Conservation (phyloP, 805 yeast genomes). For the Candida tibetensis region DNA sequence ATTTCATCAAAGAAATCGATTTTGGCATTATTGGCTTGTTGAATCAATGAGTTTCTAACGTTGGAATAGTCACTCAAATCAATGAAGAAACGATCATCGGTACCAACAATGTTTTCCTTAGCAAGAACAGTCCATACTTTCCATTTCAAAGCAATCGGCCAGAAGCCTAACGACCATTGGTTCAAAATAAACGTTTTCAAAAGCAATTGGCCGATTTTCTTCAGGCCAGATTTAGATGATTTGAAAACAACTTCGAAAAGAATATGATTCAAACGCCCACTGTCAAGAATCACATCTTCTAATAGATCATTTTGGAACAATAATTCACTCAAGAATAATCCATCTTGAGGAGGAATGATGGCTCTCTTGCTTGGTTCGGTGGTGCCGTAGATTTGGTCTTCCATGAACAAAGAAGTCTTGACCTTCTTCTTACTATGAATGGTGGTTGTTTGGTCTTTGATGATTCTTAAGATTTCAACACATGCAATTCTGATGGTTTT, state of each 20-base stretch:
- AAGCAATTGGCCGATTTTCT: constrained; percentile 54
- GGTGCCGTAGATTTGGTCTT: constrained; percentile 57
- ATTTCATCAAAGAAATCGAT: constrained; percentile 48
- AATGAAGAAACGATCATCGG: constrained; percentile 29
- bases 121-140: constrained; percentile 35
- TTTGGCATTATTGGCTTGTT: constrained; percentile 46
- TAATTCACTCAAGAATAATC: constrained; percentile 35
- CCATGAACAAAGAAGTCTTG: constrained; percentile 41
- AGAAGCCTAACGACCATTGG: constrained; percentile 49
- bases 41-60: constrained; percentile 45
- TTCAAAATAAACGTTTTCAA: constrained; percentile 62
- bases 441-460: constrained; percentile 34
- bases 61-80: constrained; percentile 28
- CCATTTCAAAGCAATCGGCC: constrained; percentile 48
- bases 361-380: constrained; percentile 45
- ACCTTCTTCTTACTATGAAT: constrained; percentile 32
- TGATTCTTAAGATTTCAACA: constrained; percentile 17
- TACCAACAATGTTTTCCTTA: constrained; percentile 20
- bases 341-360: constrained; percentile 64
- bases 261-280: constrained; percentile 20
- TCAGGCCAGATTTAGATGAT: constrained; percentile 42
- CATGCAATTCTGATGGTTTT: constrained; percentile 46
- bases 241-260: constrained; percentile 36
- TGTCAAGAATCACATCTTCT: constrained; percentile 30
- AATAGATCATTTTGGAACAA: constrained; percentile 20